Evolutionary conservation across 2,329 filamentous ascomycete species (phyloP), one percentile per base, ranked within the genome.

Genomic region (Pezicula neosporulosa): DNA sequence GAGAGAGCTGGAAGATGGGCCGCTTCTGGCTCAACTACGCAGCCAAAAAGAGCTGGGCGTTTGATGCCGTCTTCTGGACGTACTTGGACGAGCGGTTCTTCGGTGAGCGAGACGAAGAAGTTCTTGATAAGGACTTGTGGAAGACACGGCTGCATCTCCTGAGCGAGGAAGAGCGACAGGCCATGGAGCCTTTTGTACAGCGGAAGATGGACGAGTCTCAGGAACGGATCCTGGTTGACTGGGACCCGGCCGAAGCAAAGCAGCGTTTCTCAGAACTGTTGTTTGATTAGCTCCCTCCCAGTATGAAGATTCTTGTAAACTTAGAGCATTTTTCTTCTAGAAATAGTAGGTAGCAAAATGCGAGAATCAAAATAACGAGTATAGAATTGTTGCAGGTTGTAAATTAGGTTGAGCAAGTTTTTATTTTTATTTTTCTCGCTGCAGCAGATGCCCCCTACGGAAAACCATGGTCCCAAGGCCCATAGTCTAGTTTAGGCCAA

Each of bases 21-120:
- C 54, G 56, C 1, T 70, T 64, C 54, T 63, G 62, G 61, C 9
- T 69, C 18, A 66, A 56, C 47, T 68, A 68, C 21, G 68, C 62
- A 1, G 65, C 63, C 2, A 63, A 65, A 39, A 68, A 68, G 33
- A 48, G 46, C 19, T 48, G 46, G 46, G 46, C 46, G 28, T 48
- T 48, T 28, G 46, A 48, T 16, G 21, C 46, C 39, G 24, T 48
- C 13, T 48, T 67, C 64, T 48, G 70, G 66, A 50, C 1, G 67
- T 63, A 43, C 70, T 67, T 46, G 66, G 68, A 49, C 16, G 46
- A 48, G 36, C 37, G 46, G 24, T 48, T 48, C 21, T 48, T 38
- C 39, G 2, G 58, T 60, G 45, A 59, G 24, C 47, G 60, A 27
- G 49, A 53, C 18, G 33, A 33, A 1, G 47, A 13, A 2, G 12